A percentile compares a stretch with the other conserved stretches of the same genome.
Conservation (phyloP, 2,329 filamentous ascomycete species). For the Lachnellula cervina region DNA sequence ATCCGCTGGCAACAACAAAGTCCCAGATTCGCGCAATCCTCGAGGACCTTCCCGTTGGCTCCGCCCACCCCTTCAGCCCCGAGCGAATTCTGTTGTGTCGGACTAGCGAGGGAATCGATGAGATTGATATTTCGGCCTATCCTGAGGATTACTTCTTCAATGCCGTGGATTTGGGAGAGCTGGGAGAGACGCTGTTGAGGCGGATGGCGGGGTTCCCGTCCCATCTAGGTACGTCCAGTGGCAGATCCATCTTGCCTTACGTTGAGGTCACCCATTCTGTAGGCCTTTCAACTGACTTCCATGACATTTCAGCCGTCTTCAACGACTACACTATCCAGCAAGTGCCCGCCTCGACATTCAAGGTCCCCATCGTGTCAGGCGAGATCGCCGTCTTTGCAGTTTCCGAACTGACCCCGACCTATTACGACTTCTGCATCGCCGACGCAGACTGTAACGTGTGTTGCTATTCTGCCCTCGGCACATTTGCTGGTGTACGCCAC, state of each 20-base stretch:
- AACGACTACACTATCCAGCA: constrained; percentile 21
- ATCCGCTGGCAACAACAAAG: constrained; percentile 24
- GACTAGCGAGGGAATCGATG: constrained; percentile 13
- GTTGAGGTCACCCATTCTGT: neutral
- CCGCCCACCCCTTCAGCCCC: constrained; percentile 23
- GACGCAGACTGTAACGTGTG: constrained; percentile 17
- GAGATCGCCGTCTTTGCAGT: constrained; percentile 23
- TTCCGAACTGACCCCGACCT: constrained; percentile 22
- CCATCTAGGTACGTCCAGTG: constrained; percentile 6
- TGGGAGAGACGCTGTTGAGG: constrained; percentile 21
- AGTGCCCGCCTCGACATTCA: constrained; percentile 19
- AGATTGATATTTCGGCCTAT: constrained; percentile 26
- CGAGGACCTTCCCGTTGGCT: constrained; percentile 18
- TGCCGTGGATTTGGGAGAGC: constrained; percentile 24
- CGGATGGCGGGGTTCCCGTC: constrained; percentile 20
- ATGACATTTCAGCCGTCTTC: constrained; percentile 12
- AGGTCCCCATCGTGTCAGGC: constrained; percentile 14
- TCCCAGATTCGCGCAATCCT: constrained; percentile 19
- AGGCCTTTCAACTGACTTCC: neutral
- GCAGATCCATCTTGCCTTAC: neutral
- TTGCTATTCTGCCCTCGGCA: constrained; percentile 17
- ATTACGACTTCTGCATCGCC: constrained; percentile 27
- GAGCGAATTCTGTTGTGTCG: constrained; percentile 18
- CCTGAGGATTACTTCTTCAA: constrained; percentile 27
- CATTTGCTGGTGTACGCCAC: constrained; percentile 21